Base-by-base conservation (phyloP, 805 yeast species). In the Cyberlindnera nakhonratchasimensis region DNA sequence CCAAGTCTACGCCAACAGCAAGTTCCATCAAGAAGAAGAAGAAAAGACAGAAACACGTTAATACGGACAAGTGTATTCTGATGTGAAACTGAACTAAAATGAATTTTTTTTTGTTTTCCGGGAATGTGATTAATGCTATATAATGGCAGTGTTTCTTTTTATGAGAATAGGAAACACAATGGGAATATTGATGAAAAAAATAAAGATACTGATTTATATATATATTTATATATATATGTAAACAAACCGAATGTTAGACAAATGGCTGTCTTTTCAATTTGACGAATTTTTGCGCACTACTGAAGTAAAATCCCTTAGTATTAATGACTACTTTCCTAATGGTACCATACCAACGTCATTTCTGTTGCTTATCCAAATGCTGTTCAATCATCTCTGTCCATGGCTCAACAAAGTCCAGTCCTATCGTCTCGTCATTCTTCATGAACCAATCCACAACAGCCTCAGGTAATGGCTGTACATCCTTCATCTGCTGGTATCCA, bases 301-400 rank as follows among this genome's bases (percentile, higher is more conserved):
- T n/a, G n/a, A n/a, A n/a, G n/a, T n/a, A n/a, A n/a, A n/a, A n/a
- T n/a, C n/a, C n/a, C n/a, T n/a, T n/a, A n/a, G n/a, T n/a, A n/a
- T n/a, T n/a, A n/a, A n/a, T n/a, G n/a, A n/a, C n/a, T n/a, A n/a
- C n/a, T n/a, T n/a, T n/a, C n/a, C n/a, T n/a, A n/a, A n/a, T n/a
- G n/a, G n/a, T n/a, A n/a, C n/a, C n/a, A n/a, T n/a, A n/a, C n/a
- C 10, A 11, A 5, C 30, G 10, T 42, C 39, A 40, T 16, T 28
- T 46, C 36, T 47, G 47, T 23, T 53, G 51, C 36, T 55, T 57
- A 20, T 53, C 59, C 34, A 73, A 39, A 43, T 80, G 86, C 51
- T 79, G 81, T 57, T 83, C 91, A 31, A 84, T 74, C 76, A 82
- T 80, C 57, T 82, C 86, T 0, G 91, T 83, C 81, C 89, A 84